Conservation (phyloP, 345 rosid species). For the Eutrema japonicum region DNA sequence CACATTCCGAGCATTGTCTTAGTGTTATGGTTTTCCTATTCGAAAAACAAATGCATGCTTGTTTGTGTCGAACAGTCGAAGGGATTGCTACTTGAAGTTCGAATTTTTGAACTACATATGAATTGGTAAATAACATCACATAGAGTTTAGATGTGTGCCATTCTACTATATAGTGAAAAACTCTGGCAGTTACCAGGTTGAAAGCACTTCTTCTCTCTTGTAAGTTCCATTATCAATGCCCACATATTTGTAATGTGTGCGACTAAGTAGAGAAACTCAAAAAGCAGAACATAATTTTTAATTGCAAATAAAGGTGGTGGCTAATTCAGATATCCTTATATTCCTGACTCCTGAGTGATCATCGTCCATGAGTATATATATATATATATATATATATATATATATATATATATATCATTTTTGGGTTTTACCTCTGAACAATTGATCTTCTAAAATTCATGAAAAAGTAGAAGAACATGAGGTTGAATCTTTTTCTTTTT, state of each 20-base stretch:
- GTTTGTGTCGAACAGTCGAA: neutral
- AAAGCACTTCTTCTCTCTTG: neutral
- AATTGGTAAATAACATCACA: neutral
- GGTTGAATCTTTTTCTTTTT: neutral
- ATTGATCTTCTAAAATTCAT: neutral
- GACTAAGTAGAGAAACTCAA: conserved; percentile 10
- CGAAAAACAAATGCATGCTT: neutral
- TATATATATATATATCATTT: neutral
- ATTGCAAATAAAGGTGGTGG: neutral
- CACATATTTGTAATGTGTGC: neutral
- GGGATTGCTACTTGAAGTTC: neutral
- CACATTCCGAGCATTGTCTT: neutral
- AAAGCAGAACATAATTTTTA: neutral
- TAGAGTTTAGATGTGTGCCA: neutral
- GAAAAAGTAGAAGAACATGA: neutral
- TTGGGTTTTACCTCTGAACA: neutral
- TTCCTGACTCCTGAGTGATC: neutral
- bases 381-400: no score
- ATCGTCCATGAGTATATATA: neutral
- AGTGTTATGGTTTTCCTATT: neutral
- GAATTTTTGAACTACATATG: neutral
- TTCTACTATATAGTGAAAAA: neutral
- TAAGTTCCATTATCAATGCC: neutral
- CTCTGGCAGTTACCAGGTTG: neutral
- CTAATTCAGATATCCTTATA: neutral